phyloP scores from a whole-genome alignment of 2,329 filamentous ascomycete species.

The Sphaerulina musiva region DNA sequence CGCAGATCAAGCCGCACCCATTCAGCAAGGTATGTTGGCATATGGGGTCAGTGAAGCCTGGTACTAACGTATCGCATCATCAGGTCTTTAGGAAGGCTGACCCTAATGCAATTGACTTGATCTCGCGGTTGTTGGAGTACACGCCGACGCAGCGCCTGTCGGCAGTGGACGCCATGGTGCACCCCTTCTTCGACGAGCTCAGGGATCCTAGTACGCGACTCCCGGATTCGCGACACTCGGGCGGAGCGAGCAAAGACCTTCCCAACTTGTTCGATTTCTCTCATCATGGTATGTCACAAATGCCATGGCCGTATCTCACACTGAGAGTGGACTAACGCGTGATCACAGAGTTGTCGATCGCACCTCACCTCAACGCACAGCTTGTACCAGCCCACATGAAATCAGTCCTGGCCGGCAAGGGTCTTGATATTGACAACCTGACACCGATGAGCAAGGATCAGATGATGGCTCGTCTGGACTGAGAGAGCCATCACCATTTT shows the following conservation, averaged over 20 bases:
- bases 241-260: conserved; percentile 70
- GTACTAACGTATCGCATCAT: conserved; percentile 9
- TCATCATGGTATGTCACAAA: conserved; percentile 63
- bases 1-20: conserved; percentile 97
- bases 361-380: conserved; percentile 76
- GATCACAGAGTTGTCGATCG: conserved; percentile 82
- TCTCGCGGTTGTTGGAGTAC: conserved; percentile 89
- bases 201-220: conserved; percentile 84
- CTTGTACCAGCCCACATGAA: conserved; percentile 80
- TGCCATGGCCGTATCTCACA: not conserved
- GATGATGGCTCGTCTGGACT: conserved; percentile 97
- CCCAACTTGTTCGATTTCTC: conserved; percentile 90
- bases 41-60: not conserved
- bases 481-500: conserved; percentile 28
- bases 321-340: conserved; percentile 8
- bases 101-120: conserved; percentile 85
- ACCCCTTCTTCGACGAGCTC: conserved; percentile 97
- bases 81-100: conserved; percentile 95
- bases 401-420: conserved; percentile 64
- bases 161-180: conserved; percentile 92
- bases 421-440: conserved; percentile 86
- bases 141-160: conserved; percentile 92
- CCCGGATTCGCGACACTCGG: conserved; percentile 87
- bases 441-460: conserved; percentile 85
- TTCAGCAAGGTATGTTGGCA: conserved; percentile 70